Percentiles rank a stretch among this genome's conserved stretches.
Conservation (phyloP, 306 rosid species). For the Mimosa bimucronata region DNA sequence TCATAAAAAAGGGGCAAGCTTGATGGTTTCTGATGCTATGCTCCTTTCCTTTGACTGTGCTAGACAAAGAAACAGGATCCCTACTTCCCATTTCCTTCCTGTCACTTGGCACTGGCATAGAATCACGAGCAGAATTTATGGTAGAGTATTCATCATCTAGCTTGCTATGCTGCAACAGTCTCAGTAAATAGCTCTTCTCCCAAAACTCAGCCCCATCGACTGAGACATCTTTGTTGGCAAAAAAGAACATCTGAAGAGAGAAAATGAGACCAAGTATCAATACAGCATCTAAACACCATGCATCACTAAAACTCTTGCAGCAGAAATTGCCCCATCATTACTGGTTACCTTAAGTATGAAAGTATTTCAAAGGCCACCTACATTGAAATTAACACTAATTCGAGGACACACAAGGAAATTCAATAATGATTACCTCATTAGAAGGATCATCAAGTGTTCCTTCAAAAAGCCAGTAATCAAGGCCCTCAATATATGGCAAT, state of each 20-base stretch:
- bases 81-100: constrained; percentile 56
- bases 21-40: constrained; percentile 46
- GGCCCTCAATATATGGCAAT: constrained; percentile 88
- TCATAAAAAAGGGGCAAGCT: constrained; percentile 80
- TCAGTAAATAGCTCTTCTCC: constrained; percentile 90
- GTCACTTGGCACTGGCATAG: constrained; percentile 42
- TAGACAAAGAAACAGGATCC: constrained; percentile 53
- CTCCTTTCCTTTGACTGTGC: constrained; percentile 61
- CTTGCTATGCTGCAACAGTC: constrained; percentile 51
- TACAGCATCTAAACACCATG: constrained; percentile 28
- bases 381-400: background rate
- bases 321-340: constrained; percentile 25
- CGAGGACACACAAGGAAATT: constrained; percentile 14
- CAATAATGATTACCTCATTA: constrained; percentile 74
- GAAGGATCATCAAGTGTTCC: constrained; percentile 93
- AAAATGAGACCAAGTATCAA: constrained; percentile 30
- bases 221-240: constrained; percentile 66
- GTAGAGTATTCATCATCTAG: constrained; percentile 47
- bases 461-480: constrained; percentile 99
- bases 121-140: constrained; percentile 35
- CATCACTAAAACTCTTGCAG: constrained; percentile 12
- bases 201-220: constrained; percentile 88
- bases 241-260: constrained; percentile 80
- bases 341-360: constrained; percentile 12
- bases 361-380: constrained; percentile 1